These are phyloP conservation scores for Hymenoscyphus fraxineus DNA, from an alignment of 2,329 filamentous ascomycete genomes.

Conservation along the genomic window DNA sequence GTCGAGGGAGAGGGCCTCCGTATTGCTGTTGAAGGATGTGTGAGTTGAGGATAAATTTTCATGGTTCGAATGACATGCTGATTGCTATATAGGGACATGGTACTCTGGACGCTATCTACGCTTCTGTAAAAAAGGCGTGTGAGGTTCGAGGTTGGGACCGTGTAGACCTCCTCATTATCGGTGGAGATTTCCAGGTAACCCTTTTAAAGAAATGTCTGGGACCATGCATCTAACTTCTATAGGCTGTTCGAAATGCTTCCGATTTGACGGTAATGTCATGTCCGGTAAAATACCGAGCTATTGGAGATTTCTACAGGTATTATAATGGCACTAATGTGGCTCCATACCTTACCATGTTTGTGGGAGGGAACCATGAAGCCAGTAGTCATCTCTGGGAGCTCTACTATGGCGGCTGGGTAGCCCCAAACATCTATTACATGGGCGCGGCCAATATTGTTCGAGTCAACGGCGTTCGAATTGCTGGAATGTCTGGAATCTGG, in stretches of 20 bases:
- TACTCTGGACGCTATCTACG: slow-evolving; percentile 86
- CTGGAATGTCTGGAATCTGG: slow-evolving; percentile 91
- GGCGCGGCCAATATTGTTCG: slow-evolving; percentile 87
- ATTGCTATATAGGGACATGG: slow-evolving; percentile 69
- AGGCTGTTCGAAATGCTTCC: slow-evolving; percentile 82
- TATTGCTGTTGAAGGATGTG: slow-evolving; percentile 83
- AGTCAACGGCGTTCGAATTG: slow-evolving; percentile 80
- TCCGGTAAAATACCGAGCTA: slow-evolving; percentile 77
- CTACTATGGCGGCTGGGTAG: slow-evolving; percentile 95
- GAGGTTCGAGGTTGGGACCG: slow-evolving; percentile 70
- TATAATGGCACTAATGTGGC: slow-evolving; percentile 75
- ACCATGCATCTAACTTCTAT: slow-evolving; percentile 14
- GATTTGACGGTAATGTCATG: slow-evolving; percentile 89
- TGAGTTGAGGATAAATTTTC: slow-evolving; percentile 43
- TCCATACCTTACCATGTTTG: slow-evolving; percentile 87
- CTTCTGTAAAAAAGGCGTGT: slow-evolving; percentile 67
- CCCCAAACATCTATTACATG: slow-evolving; percentile 95
- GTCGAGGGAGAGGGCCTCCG: slow-evolving; percentile 51
- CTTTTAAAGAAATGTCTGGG: background rate
- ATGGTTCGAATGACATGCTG: slow-evolving; percentile 6
- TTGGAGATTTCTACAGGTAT: slow-evolving; percentile 93
- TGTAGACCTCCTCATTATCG: slow-evolving; percentile 88
- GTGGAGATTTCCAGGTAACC: slow-evolving; percentile 84
- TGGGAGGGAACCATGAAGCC: slow-evolving; percentile 94
- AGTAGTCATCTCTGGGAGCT: slow-evolving; percentile 87